Evolutionary conservation across 345 rosid species (phyloP), one percentile per base, ranked within the genome.

Genomic region (Citrus glauca): DNA sequence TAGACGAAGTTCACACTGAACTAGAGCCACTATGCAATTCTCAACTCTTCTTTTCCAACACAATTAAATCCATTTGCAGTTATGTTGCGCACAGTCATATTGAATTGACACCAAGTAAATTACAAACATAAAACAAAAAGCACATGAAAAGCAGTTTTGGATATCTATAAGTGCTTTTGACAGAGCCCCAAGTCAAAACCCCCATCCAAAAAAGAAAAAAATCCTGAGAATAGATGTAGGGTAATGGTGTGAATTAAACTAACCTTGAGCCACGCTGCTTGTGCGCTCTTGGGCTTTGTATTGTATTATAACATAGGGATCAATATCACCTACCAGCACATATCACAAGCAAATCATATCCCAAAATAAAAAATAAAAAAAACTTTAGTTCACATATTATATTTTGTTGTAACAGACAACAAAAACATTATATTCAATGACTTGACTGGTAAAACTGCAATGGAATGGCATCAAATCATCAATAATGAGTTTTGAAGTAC

Each of bases 201-300:
- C 4, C 50, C 50, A 42, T 7, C 50, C 4, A 42, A 42, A 42
- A 42, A 42, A 42, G 0, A 11, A 2, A 0, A 42, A 42, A 10
- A 10, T 42, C 50, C 0, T 45, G 50, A 45, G 50, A 45, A 45
- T 45, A 45, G 50, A 45, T 45, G 50, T 42, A 13, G 19, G 55
- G 22, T 33, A 55, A 14, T 53, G 28, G 55, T 32, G 32, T 32
- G 75, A 40, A 42, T 27, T 42, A 14, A 66, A 48, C 69, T 70
- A 74, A 95, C 98, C 94, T 90, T 81, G 81, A 64, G 90, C 94
- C 42, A 91, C 91, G 48, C 88, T 81, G 87, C 93, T 91, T 80
- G 85, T 85, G 48, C 84, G 90, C 84, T 88, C 90, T 84, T 93
- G 96, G 32, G 81, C 86, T 84, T 86, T 93, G 92, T 90, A 95